Percentiles rank a stretch among this genome's conserved stretches.
phyloP scores from a whole-genome alignment of 768 basidiomycete genomes.

The Artomyces pyxidatus region DNA sequence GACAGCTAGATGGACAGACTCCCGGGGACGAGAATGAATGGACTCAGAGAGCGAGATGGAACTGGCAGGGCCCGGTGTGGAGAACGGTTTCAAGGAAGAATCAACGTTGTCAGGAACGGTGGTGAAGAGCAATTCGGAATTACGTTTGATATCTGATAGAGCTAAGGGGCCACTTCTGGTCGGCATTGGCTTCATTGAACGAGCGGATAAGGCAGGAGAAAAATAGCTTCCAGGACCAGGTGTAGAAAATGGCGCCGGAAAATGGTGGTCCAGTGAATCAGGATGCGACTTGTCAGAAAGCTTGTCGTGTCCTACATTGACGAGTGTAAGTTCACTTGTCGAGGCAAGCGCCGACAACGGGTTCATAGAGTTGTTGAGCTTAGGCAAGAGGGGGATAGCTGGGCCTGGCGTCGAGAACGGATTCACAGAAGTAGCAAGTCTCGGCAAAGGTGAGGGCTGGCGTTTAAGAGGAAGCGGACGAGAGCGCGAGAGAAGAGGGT shows the following conservation, averaged over 20 bases:
- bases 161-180: background rate
- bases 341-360: no score
- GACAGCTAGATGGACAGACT: background rate
- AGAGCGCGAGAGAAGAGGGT: no score
- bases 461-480: no score
- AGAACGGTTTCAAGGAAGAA: background rate
- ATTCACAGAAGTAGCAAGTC: no score
- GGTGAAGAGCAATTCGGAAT: background rate
- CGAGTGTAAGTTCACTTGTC: background rate
- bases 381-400: no score
- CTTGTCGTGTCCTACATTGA: background rate
- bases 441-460: no score
- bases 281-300: no score
- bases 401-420: no score
- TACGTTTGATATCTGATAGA: background rate
- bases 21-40: background rate
- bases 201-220: background rate
- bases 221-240: conserved; percentile 5
- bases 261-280: background rate
- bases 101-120: background rate
- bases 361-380: no score
- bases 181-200: background rate
- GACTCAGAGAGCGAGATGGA: background rate
- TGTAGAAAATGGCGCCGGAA: conserved; percentile 6
- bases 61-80: background rate